A percentile compares a stretch with the other conserved stretches of the same genome.
phyloP scores from a whole-genome alignment of 1,284 basidiomycete species.

The Trichosporon asahii region DNA sequence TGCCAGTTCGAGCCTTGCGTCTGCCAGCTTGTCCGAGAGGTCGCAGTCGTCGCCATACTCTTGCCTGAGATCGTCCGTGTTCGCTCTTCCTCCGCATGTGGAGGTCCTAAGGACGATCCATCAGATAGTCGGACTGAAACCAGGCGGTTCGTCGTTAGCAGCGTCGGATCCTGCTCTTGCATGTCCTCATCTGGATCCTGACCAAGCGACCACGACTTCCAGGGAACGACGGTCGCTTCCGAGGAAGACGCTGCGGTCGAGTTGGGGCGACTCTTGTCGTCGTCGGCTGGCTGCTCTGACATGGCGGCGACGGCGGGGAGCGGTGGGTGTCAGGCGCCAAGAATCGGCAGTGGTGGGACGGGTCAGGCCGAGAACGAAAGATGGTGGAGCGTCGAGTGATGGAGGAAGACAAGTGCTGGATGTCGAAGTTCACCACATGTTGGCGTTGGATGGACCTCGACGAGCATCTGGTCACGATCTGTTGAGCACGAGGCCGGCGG shows the following conservation, averaged over 20 bases:
- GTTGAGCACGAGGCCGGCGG: neutral
- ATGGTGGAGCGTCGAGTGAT: neutral
- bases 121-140: neutral
- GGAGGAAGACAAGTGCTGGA: neutral
- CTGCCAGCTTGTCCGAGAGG: neutral
- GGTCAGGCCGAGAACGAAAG: neutral
- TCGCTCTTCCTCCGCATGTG: neutral
- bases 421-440: neutral
- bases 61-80: neutral
- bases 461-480: neutral
- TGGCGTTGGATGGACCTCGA: neutral
- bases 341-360: neutral
- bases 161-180: neutral
- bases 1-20: neutral
- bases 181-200: neutral
- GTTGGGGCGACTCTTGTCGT: neutral
- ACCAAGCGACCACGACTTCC: neutral
- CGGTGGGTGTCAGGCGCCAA: neutral
- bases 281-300: neutral
- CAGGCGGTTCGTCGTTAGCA: neutral
- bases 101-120: neutral
- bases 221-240: neutral
- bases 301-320: neutral
- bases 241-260: neutral
- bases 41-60: slow-evolving; percentile 1